phyloP scores from a whole-genome alignment of 1,139 yeast genomes.

The Entelexis sorbosivorans region DNA sequence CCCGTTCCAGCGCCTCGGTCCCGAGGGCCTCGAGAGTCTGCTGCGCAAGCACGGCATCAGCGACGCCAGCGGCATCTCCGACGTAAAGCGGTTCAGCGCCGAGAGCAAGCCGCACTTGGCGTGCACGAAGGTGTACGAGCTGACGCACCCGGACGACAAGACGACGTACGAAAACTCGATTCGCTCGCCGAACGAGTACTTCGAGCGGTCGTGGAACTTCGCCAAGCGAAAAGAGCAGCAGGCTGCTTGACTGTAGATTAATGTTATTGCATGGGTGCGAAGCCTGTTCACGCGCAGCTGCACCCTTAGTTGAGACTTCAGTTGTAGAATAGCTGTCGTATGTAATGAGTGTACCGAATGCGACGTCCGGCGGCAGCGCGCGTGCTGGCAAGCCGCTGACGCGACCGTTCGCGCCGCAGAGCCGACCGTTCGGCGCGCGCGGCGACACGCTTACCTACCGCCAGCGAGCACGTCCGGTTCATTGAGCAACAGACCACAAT shows the following conservation, averaged over 20 bases:
- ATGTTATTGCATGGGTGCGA: too few species aligned
- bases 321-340: too few species aligned
- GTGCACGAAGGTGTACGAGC: conserved; percentile 80
- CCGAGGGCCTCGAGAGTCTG: conserved; percentile 48
- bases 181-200: conserved; percentile 79
- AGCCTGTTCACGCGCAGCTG: too few species aligned
- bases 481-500: too few species aligned
- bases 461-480: too few species aligned
- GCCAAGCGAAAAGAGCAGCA: conserved; percentile 4
- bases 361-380: too few species aligned
- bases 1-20: conserved; percentile 68
- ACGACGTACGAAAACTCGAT: conserved; percentile 40
- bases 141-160: conserved; percentile 45
- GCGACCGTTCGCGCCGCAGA: too few species aligned
- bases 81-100: conserved; percentile 31
- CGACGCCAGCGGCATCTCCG: conserved; percentile 48
- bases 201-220: conserved; percentile 41
- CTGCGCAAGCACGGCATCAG: conserved; percentile 58
- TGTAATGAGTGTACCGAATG: too few species aligned
- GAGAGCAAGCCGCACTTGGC: conserved; percentile 64
- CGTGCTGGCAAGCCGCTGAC: too few species aligned
- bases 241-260: background rate
- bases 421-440: too few species aligned
- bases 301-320: too few species aligned
- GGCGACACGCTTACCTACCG: too few species aligned